Evolutionary conservation across 257 asterid genomes (phyloP).

Genomic region (Gentiana dahurica): DNA sequence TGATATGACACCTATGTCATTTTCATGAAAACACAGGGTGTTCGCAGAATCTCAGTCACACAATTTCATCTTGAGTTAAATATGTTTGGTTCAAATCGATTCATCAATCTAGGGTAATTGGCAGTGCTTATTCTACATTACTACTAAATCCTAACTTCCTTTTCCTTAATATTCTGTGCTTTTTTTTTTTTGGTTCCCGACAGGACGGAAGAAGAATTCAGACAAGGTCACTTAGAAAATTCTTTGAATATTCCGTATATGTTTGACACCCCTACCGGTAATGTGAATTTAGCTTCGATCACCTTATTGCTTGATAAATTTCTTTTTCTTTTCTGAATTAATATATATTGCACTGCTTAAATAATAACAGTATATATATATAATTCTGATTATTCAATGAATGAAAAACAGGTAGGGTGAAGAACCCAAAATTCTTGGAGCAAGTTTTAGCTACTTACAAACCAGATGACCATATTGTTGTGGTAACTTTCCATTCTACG

Average conservation of each 20-base stretch:
- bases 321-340: background rate
- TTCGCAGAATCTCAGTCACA: too few species aligned
- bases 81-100: too few species aligned
- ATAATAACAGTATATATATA: too few species aligned
- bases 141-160: too few species aligned
- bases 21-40: too few species aligned
- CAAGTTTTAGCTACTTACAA: conserved; percentile 34
- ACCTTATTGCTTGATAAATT: too few species aligned
- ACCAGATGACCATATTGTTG: conserved; percentile 54
- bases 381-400: background rate
- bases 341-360: background rate
- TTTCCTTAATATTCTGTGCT: too few species aligned
- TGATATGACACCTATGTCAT: too few species aligned
- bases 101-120: too few species aligned
- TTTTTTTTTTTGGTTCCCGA: background rate
- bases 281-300: background rate
- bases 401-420: conserved; percentile 51
- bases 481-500: conserved; percentile 28
- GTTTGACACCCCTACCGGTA: conserved; percentile 65
- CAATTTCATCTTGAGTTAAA: too few species aligned
- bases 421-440: conserved; percentile 61
- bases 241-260: conserved; percentile 66
- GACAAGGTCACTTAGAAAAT: conserved; percentile 53
- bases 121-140: too few species aligned
- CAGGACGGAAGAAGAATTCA: conserved; percentile 90